Percentiles rank a stretch among this genome's conserved stretches.
These are phyloP conservation scores for Tubosaeta sp. DNA, from an alignment of 768 basidiomycete genomes.

Conservation along the genomic window DNA sequence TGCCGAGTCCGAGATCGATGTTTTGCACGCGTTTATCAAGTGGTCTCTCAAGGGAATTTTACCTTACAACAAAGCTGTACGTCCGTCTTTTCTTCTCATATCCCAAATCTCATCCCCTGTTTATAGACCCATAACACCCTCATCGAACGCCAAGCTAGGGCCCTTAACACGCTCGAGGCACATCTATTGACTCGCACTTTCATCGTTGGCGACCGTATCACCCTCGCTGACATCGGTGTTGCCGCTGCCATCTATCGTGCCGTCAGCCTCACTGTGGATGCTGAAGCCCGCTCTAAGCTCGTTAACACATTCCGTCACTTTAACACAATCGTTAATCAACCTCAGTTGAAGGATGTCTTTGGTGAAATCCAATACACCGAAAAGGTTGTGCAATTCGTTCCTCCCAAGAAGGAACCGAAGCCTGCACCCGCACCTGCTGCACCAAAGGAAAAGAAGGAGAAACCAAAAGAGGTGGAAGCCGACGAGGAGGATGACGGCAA, in stretches of 20 bases:
- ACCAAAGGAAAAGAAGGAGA: constrained; percentile 56
- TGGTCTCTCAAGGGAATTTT: constrained; percentile 44
- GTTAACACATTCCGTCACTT: constrained; percentile 80
- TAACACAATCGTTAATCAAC: constrained; percentile 87
- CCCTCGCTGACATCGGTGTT: constrained; percentile 80
- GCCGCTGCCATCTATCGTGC: constrained; percentile 56
- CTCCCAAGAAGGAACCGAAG: constrained; percentile 69
- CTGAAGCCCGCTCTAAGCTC: constrained; percentile 56
- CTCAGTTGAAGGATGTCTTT: constrained; percentile 63
- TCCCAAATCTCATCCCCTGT: background rate
- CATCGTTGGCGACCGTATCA: constrained; percentile 92
- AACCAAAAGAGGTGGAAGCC: constrained; percentile 49
- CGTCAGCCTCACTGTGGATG: constrained; percentile 59
- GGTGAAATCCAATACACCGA: constrained; percentile 59
- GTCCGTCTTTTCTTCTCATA: constrained; percentile 24
- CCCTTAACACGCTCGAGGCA: constrained; percentile 65
- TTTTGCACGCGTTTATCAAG: constrained; percentile 34
- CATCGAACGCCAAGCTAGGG: constrained; percentile 49
- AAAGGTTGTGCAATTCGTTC: constrained; percentile 64
- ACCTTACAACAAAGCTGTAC: constrained; percentile 81
- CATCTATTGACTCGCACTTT: constrained; percentile 79
- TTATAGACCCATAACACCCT: constrained; percentile 54
- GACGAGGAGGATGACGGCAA: constrained; percentile 78
- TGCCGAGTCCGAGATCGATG: constrained; percentile 59
- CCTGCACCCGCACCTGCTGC: constrained; percentile 37